Percentiles rank a stretch among this genome's conserved stretches.
Evolutionary conservation across 75 land plant species (phyloP).

Genomic region (Sequoia sempervirens): DNA sequence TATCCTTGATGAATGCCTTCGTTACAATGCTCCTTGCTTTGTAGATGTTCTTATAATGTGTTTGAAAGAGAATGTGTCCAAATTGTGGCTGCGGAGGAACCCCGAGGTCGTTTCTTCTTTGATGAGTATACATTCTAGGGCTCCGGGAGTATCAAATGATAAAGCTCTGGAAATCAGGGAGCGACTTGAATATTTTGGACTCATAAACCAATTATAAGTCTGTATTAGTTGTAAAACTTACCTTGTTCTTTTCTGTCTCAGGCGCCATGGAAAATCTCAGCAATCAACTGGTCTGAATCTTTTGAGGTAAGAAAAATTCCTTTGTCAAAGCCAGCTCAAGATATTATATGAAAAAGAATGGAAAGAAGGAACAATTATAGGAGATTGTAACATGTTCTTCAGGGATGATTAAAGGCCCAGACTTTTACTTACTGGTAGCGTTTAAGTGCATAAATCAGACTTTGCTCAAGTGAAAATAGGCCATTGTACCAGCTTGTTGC

Average conservation of each 20-base stretch:
- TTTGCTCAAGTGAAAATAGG: neutral
- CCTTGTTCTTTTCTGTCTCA: neutral
- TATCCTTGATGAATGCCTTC: neutral
- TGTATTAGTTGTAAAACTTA: neutral
- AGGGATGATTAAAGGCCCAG: neutral
- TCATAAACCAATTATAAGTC: neutral
- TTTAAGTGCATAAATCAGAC: neutral
- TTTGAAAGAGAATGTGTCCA: neutral
- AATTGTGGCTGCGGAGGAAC: neutral
- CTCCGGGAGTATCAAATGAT: neutral
- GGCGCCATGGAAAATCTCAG: neutral
- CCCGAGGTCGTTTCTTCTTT: neutral
- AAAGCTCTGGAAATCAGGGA: neutral
- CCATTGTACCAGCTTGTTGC: neutral
- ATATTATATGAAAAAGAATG: neutral
- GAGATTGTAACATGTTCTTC: neutral
- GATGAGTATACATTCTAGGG: neutral
- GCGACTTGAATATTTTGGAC: neutral
- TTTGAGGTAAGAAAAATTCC: neutral
- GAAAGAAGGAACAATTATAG: neutral
- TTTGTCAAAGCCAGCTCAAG: neutral
- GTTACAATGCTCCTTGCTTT: constrained; percentile 2
- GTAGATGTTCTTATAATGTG: neutral
- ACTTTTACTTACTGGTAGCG: neutral
- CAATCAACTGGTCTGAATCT: neutral